These are phyloP conservation scores for Aspergillus wentii DNA, from an alignment of 495 filamentous ascomycete species.

Conservation along the genomic window DNA sequence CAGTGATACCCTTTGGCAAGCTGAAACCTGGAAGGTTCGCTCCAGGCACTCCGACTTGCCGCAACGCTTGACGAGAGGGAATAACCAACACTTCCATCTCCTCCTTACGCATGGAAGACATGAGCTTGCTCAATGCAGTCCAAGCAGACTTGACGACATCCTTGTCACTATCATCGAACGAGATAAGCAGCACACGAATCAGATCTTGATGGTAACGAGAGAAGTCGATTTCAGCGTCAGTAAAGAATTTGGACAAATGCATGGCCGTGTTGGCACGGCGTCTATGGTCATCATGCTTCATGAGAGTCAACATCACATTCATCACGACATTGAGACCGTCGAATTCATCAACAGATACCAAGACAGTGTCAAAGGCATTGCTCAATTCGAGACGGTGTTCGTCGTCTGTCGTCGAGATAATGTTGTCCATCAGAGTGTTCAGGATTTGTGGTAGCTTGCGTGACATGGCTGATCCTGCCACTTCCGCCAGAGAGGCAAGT, in stretches of 20 bases:
- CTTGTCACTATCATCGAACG: conserved; percentile 81
- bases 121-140: conserved; percentile 83
- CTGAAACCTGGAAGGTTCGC: conserved; percentile 82
- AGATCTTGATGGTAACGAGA: conserved; percentile 93
- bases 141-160: conserved; percentile 91
- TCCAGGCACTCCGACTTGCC: conserved; percentile 84
- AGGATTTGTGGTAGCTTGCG: conserved; percentile 82
- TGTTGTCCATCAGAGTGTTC: conserved; percentile 89
- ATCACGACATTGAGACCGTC: conserved; percentile 93
- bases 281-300: conserved; percentile 89
- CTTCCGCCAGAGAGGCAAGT: conserved; percentile 84
- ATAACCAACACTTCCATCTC: conserved; percentile 94
- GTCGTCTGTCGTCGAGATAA: conserved; percentile 71
- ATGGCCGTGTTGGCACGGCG: conserved; percentile 71
- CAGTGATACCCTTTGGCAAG: conserved; percentile 95
- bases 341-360: conserved; percentile 90
- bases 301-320: conserved; percentile 80
- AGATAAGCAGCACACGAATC: conserved; percentile 80
- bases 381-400: conserved; percentile 70
- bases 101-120: conserved; percentile 86
- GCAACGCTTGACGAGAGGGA: conserved; percentile 77
- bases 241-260: conserved; percentile 87
- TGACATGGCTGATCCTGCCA: conserved; percentile 84
- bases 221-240: conserved; percentile 74
- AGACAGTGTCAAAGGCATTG: conserved; percentile 75